phyloP scores from a whole-genome alignment of 2,329 filamentous ascomycete species.

The Akanthomyces uredinophilus region DNA sequence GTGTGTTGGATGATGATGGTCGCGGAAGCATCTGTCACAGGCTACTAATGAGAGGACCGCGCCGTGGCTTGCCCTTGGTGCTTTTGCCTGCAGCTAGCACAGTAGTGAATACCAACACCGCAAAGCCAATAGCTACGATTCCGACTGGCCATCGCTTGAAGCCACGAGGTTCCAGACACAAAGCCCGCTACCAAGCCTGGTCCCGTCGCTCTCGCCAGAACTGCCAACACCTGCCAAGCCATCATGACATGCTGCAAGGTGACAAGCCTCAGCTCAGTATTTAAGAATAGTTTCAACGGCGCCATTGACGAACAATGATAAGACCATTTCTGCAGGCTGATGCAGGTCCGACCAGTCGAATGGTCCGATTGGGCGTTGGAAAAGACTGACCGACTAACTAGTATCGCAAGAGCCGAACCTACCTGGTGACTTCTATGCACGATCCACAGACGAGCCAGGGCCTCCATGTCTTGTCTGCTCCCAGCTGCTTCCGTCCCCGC shows the following conservation, averaged over 20 bases:
- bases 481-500: neutral
- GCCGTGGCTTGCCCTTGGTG: neutral
- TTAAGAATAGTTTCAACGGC: conserved; percentile 5
- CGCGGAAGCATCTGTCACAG: conserved; percentile 2
- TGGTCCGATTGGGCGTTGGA: neutral
- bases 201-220: neutral
- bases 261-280: neutral
- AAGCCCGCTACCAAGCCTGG: neutral
- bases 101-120: neutral
- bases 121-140: neutral
- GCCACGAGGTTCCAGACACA: neutral
- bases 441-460: conserved; percentile 5
- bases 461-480: neutral
- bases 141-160: neutral
- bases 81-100: neutral
- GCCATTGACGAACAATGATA: neutral
- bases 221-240: neutral
- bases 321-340: conserved; percentile 7
- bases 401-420: neutral
- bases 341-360: conserved; percentile 1
- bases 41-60: neutral
- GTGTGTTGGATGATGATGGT: conserved; percentile 5
- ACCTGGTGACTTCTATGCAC: neutral
- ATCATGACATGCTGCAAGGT: neutral
- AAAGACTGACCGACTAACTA: neutral